Base-by-base conservation (phyloP, 306 rosid genomes). In the Castanospermum australe region DNA sequence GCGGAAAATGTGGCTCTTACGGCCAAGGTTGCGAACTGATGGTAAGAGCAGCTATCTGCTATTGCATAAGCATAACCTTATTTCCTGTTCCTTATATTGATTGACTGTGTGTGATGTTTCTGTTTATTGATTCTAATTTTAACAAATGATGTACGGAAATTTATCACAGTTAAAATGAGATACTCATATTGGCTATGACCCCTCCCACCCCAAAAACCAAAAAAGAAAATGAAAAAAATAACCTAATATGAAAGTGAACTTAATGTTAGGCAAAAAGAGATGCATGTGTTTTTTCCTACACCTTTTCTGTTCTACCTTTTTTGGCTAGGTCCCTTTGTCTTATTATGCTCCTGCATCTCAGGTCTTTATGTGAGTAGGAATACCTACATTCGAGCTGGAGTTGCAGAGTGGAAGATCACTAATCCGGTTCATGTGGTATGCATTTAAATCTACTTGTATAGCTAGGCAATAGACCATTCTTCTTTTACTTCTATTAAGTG, bases 361-460 rank as follows among this genome's bases (percentile, higher is more conserved):
- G 99, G 98, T 73, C 87, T 95, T 75, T 95, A 92, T 84, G 97
- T 90, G 71, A 92, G 99, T 75, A 91, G 99, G 92, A 95, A 95
- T 78, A 92, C 98, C 77, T 95, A 95, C 79, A 91, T 95, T 73
- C 97, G 96, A 68, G 92, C 68, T 36, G 98, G 99, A 85, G 84
- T 92, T 84, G 96, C 99, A 28, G 97, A 95, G 76, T 95, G 98
- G 99, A 93, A 88, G 80, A 72, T 82, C 81, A 88, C 91, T 65
- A 95, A 95, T 87, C 99, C 98, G 10, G 96, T 95, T 78, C 98
- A 95, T 44, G 78, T 95, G 92, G 99, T 94, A 94, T 71, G 87
- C 71, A 67, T 32, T 30, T 77, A 22, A 71, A 47, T 76, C 60
- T 54, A 61, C 47, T 54, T 28, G 28, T 55, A 28, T 48, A 30